phyloP scores from a whole-genome alignment of 192 early-diverging fungal species.

The Dimargaris verticillata region DNA sequence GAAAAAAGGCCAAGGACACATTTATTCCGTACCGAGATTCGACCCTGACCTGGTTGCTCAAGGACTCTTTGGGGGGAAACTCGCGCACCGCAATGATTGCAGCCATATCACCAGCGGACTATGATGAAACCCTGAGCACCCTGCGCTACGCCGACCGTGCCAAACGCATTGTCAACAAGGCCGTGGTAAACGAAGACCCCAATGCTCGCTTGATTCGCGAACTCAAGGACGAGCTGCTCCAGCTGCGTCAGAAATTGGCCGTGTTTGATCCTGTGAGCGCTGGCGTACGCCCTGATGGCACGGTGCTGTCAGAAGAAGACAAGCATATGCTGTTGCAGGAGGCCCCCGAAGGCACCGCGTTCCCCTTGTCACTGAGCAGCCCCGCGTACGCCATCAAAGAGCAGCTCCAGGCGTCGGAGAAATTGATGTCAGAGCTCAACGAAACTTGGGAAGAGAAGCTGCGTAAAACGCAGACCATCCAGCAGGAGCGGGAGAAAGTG shows the following conservation, averaged over 20 bases:
- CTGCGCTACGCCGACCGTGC: slow-evolving; percentile 82
- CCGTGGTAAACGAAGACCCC: slow-evolving; percentile 81
- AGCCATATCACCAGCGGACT: slow-evolving; percentile 58
- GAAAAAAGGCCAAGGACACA: slow-evolving; percentile 26
- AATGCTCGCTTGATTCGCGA: slow-evolving; percentile 61
- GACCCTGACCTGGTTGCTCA: slow-evolving; percentile 67
- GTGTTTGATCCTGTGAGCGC: slow-evolving; percentile 21
- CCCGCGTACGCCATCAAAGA: slow-evolving; percentile 36
- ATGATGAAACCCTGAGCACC: slow-evolving; percentile 66
- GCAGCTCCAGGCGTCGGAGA: slow-evolving; percentile 67
- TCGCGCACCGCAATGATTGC: slow-evolving; percentile 71
- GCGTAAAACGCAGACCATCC: slow-evolving; percentile 47
- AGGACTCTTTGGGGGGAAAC: slow-evolving; percentile 71
- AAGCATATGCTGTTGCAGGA: not conserved
- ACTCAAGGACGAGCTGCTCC: slow-evolving; percentile 61
- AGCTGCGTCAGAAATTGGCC: slow-evolving; percentile 39
- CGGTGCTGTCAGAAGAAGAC: slow-evolving; percentile 11
- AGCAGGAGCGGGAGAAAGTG: slow-evolving; percentile 50
- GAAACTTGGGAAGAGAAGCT: slow-evolving; percentile 76
- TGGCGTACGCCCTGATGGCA: slow-evolving; percentile 15
- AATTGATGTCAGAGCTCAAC: slow-evolving; percentile 68
- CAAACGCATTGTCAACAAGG: slow-evolving; percentile 79
- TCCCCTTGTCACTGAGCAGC: slow-evolving; percentile 2
- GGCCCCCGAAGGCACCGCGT: not conserved
- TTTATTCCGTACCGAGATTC: slow-evolving; percentile 89